These are phyloP conservation scores for Cyclotella atomus DNA, from an alignment of 108 stramenopile species.

Conservation along the genomic window DNA sequence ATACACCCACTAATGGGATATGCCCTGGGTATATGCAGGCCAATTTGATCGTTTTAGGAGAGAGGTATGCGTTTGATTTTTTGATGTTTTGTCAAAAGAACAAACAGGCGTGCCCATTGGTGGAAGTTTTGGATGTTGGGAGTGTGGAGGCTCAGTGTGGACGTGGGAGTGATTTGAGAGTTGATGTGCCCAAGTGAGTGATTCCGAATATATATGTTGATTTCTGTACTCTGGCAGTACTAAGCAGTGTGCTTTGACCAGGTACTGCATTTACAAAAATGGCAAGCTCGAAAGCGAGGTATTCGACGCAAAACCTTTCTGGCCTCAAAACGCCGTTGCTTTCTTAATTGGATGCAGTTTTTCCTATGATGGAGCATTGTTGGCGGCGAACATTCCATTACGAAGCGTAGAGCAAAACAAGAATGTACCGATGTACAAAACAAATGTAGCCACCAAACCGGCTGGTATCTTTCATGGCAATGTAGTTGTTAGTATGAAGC, in stretches of 20 bases:
- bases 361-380: conserved; percentile 82
- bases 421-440: conserved; percentile 93
- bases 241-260: conserved; percentile 3
- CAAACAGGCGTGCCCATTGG: conserved; percentile 83
- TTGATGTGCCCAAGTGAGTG: conserved; percentile 76
- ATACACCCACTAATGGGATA: conserved; percentile 71
- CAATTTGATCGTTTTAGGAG: conserved; percentile 86
- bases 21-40: conserved; percentile 87
- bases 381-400: conserved; percentile 70
- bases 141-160: conserved; percentile 38
- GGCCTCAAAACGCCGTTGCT: conserved; percentile 79
- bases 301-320: conserved; percentile 62
- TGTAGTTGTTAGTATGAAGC: conserved; percentile 92
- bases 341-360: conserved; percentile 90
- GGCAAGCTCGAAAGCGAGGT: conserved; percentile 70
- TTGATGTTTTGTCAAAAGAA: conserved; percentile 90
- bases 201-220: not conserved
- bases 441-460: conserved; percentile 62
- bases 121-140: conserved; percentile 83
- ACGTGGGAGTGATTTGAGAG: conserved; percentile 64
- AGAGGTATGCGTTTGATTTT: conserved; percentile 83
- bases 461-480: conserved; percentile 75
- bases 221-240: not conserved
- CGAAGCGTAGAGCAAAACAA: conserved; percentile 72
- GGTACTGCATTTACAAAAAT: conserved; percentile 76